phyloP scores from a whole-genome alignment of 1,284 basidiomycete species.

The Pseudozyma sp. region DNA sequence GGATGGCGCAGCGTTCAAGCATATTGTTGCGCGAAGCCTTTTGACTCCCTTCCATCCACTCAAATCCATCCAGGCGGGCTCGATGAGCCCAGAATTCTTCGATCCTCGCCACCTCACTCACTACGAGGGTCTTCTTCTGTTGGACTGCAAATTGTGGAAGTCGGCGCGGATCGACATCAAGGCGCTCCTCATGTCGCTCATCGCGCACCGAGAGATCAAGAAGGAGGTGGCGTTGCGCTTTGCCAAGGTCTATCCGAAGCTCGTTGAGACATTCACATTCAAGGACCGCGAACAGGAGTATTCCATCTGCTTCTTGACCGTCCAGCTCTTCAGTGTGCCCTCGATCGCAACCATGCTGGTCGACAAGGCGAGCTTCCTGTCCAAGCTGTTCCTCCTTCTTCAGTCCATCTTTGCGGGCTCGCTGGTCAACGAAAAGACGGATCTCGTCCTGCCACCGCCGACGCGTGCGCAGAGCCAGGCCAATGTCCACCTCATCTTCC shows the following conservation, averaged over 20 bases:
- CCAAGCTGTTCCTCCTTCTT: constrained; percentile 58
- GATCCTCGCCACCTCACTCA: constrained; percentile 54
- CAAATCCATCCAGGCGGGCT: constrained; percentile 34
- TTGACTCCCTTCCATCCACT: constrained; percentile 53
- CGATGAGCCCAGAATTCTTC: constrained; percentile 61
- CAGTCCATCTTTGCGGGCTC: constrained; percentile 62
- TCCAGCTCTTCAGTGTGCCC: constrained; percentile 68
- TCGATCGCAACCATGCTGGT: constrained; percentile 64
- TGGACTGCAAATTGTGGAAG: constrained; percentile 67
- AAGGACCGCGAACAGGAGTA: constrained; percentile 67
- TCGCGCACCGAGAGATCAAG: constrained; percentile 79
- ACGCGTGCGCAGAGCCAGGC: constrained; percentile 50
- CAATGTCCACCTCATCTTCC: constrained; percentile 51
- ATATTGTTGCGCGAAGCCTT: constrained; percentile 50
- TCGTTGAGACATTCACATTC: constrained; percentile 66
- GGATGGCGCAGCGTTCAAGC: constrained; percentile 56
- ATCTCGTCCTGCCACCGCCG: constrained; percentile 53
- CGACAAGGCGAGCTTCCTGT: constrained; percentile 47
- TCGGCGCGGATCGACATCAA: constrained; percentile 77
- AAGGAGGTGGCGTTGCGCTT: constrained; percentile 76
- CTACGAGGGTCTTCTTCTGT: constrained; percentile 62
- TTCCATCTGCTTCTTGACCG: constrained; percentile 65
- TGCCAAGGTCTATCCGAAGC: constrained; percentile 59
- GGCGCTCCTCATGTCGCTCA: constrained; percentile 82
- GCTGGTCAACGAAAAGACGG: constrained; percentile 24